Evolutionary conservation across 2,329 filamentous ascomycete genomes (phyloP), one percentile per base, ranked within the genome.

Genomic region (Cladosporium sp.): DNA sequence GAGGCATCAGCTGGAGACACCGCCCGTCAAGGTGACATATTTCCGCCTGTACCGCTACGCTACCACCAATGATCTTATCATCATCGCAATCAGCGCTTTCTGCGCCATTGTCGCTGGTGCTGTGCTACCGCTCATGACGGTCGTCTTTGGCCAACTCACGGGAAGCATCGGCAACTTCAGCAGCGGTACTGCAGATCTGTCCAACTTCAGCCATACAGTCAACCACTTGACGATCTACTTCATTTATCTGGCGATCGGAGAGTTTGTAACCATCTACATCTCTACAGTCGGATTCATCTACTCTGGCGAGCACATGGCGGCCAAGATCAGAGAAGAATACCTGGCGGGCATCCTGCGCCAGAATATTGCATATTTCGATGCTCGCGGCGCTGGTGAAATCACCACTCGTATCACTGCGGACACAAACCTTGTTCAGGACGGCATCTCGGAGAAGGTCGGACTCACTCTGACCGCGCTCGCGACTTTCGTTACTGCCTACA

Each of bases 351-450:
- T 90, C 65, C 75, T 95, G 74, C 82, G 83, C 56, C 90, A 95
- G 68, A 95, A 95, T 67, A 92, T 95, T 67, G 90, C 83, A 43
- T 95, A 89, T 70, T 95, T 95, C 70, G 93, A 97, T 70, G 93
- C 93, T 64, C 79, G 95, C 11, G 92, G 91, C 48, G 87, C 90
- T 33, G 91, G 92, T 54, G 93, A 96, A 71, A 88, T 97, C 56
- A 95, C 91, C 0, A 95, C 91, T 1, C 85, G 91, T 58, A 95
- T 96, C 61, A 97, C 92, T 0, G 86, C 91, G 9, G 92, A 97
- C 68, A 95, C 89, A 42, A 96, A 95, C 64, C 75, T 95, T 49
- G 85, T 97, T 52, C 92, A 96, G 69, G 91, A 95, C 60, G 92
- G 90, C 53, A 89, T 98, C 43, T 95, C 89, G 0, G 89, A 95